Percentiles rank a stretch among this genome's conserved stretches.
Conservation (phyloP, 73 alveolate genomes). For the Tetrahymena borealis region DNA sequence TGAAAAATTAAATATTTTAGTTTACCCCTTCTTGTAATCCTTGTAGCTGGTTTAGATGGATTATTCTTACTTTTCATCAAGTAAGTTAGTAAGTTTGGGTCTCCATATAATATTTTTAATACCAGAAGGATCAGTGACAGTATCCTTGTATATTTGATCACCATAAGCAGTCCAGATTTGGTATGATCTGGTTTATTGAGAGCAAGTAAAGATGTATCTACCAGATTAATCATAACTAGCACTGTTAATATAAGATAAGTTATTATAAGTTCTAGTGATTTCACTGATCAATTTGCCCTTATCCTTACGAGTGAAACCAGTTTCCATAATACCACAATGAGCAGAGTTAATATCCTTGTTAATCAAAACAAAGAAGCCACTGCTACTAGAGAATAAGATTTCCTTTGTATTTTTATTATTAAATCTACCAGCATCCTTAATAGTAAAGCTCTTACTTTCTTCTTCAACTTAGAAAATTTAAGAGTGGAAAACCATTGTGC, state of each 20-base stretch:
- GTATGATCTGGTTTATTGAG: not conserved
- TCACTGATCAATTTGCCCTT: not conserved
- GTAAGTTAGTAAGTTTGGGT: not conserved
- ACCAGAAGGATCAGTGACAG: not conserved
- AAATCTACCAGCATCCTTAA: not conserved
- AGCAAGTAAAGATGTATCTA: not conserved
- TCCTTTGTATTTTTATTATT: not conserved
- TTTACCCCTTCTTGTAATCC: not conserved
- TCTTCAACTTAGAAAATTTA: not conserved
- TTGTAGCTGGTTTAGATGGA: not conserved
- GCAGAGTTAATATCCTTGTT: not conserved
- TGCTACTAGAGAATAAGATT: not conserved
- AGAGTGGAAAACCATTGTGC: not conserved
- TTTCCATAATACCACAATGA: not conserved
- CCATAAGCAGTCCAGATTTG: not conserved
- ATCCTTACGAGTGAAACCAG: slow-evolving; percentile 1
- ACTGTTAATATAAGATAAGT: not conserved
- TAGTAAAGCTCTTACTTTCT: not conserved
- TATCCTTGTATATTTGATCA: not conserved
- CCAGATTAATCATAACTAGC: not conserved
- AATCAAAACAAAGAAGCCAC: not conserved
- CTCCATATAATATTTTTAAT: not conserved
- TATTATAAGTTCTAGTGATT: not conserved
- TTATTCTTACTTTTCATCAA: not conserved
- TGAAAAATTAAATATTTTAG: not conserved